Percentiles rank a stretch among this genome's conserved stretches.
phyloP scores from a whole-genome alignment of 345 rosid species.

The Atalantia buxifolia region DNA sequence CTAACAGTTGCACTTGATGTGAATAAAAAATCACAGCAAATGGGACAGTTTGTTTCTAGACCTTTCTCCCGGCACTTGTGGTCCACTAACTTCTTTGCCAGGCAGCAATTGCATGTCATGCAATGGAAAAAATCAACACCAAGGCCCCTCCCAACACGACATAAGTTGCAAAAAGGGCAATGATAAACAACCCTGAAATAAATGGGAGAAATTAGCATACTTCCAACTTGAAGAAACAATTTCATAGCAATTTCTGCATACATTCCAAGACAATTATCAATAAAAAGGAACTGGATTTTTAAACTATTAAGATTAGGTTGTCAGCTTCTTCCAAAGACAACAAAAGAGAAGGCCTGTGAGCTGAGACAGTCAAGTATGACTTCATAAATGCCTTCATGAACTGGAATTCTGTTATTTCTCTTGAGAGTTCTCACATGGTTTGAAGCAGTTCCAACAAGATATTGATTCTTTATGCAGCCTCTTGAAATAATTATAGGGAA shows the following conservation, averaged over 20 bases:
- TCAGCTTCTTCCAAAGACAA: background rate
- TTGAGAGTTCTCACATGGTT: background rate
- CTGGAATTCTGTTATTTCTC: background rate
- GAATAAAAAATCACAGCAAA: conserved; percentile 56
- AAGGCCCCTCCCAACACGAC: conserved; percentile 62
- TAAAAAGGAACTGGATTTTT: background rate
- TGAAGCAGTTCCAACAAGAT: background rate
- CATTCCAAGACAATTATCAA: background rate
- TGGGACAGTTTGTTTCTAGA: conserved; percentile 61
- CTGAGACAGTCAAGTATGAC: background rate
- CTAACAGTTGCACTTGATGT: conserved; percentile 53
- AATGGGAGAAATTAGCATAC: conserved; percentile 1
- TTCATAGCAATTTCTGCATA: background rate
- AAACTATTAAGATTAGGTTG: background rate
- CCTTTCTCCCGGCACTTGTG: conserved; percentile 63
- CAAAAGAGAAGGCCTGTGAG: background rate
- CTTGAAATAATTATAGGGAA: background rate
- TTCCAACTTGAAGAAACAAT: background rate
- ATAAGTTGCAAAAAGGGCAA: conserved; percentile 62
- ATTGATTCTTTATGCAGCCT: conserved; percentile 1
- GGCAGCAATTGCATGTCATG: conserved; percentile 65
- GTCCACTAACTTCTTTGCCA: conserved; percentile 50
- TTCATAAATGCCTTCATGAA: background rate
- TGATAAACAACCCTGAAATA: conserved; percentile 51
- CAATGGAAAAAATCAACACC: conserved; percentile 65